Evolutionary conservation across 1,284 basidiomycete species (phyloP), one percentile per base, ranked within the genome.

Genomic region (Cutaneotrichosporon spelunceum): DNA sequence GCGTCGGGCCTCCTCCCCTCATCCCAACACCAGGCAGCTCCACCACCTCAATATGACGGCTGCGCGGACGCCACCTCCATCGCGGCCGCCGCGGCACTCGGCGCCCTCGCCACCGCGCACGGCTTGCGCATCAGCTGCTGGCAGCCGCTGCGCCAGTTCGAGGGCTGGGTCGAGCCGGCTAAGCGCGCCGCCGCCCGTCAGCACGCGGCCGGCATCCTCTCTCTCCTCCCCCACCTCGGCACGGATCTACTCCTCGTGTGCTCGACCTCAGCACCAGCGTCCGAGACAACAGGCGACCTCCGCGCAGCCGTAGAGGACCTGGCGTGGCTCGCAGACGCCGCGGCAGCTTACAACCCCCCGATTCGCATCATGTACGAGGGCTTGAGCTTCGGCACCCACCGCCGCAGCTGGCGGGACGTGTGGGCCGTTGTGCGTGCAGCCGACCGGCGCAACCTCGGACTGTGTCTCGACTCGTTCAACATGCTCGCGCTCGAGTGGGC

Each of bases 381-480:
- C 4, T 27, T 58, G 5, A 53, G 49, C 19, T 58, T 58, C 19
- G 57, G n/a, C 7, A 39, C 49, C 13, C 57, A 58, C 49, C 57
- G 57, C n/a, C 57, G 27, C 10, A n/a, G 36, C 11, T 60, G 59
- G 59, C 24, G 52, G 48, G 34, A 42, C 16, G 59, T 33, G 2
- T 60, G 48, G 47, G 59, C 52, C 23, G 54, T 60, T 13, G 36
- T 60, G n/a, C 23, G 23, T 16, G 10, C n/a, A 4, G 59, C 36
- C n/a, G 34, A 60, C 54, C 54, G 53, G 3, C 48, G 47, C 34
- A 60, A 60, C 59, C 13, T 60, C 27, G 59, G 59, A 29, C 30
- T 60, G 21, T n/a, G 14, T 16, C 59, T 60, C 14, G 59, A 60
- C 23, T 56, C 54, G n/a, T 60, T 60, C 59, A 60, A 60, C 54